Percentiles rank a stretch among this genome's conserved stretches.
Evolutionary conservation across 352 stramenopile species (phyloP).

Genomic region (Phytophthora sp.): DNA sequence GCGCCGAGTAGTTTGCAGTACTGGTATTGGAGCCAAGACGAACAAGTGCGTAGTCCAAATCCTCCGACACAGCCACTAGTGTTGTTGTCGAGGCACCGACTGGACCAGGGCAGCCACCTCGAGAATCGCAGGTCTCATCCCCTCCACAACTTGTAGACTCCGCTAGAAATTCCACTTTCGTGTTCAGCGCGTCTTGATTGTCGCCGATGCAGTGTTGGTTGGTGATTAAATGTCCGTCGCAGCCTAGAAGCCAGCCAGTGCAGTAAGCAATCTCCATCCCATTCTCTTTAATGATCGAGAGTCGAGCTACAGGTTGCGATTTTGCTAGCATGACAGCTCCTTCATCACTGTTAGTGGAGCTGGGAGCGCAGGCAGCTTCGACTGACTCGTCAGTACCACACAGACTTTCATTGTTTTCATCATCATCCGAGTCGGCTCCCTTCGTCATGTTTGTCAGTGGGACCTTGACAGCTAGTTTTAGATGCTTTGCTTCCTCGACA

Average conservation of each 20-base stretch:
- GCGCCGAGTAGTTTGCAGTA: constrained; percentile 25
- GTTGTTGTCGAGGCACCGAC: constrained; percentile 42
- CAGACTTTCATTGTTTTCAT: constrained; percentile 60
- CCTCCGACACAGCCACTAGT: constrained; percentile 62
- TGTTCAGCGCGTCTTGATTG: constrained; percentile 70
- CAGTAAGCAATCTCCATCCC: constrained; percentile 67
- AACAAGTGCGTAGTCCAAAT: constrained; percentile 69
- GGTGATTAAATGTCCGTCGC: constrained; percentile 77
- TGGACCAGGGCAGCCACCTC: constrained; percentile 52
- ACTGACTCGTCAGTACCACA: constrained; percentile 73
- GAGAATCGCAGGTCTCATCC: constrained; percentile 40
- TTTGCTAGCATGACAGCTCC: constrained; percentile 46
- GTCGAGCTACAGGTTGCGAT: constrained; percentile 58
- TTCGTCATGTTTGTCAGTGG: constrained; percentile 20
- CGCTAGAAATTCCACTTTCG: constrained; percentile 70
- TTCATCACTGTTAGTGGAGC: constrained; percentile 22
- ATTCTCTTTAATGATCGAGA: constrained; percentile 73
- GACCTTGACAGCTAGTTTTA: constrained; percentile 29
- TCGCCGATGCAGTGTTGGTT: constrained; percentile 82
- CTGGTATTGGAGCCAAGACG: constrained; percentile 43
- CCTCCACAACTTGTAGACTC: constrained; percentile 58
- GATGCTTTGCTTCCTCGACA: constrained; percentile 23
- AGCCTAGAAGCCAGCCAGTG: constrained; percentile 77
- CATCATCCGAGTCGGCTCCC: constrained; percentile 3
- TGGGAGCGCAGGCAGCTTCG: constrained; percentile 65